Conservation (phyloP, 83 land plant genomes). For the Thuja plicata region DNA sequence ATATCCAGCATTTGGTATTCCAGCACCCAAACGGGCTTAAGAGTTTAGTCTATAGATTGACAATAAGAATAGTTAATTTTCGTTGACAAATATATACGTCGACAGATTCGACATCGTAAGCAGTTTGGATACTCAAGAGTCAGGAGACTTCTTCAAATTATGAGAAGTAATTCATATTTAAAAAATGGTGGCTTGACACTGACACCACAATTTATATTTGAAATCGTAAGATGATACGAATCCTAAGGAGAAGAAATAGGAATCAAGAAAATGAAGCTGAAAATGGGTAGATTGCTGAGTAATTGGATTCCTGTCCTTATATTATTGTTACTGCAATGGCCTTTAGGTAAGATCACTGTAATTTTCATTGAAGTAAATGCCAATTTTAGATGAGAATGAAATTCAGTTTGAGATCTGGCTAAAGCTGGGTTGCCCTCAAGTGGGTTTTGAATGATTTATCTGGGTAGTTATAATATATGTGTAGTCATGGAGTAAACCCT, state of each 20-base stretch:
- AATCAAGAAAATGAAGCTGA: background rate
- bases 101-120: no score
- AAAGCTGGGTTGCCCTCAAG: background rate
- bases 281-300: background rate
- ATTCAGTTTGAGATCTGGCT: background rate
- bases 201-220: background rate
- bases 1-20: no score
- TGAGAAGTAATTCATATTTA: no score
- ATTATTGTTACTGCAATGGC: background rate
- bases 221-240: background rate
- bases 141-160: no score
- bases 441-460: background rate
- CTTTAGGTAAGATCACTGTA: background rate
- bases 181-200: background rate
- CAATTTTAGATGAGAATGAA: background rate
- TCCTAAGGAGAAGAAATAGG: background rate
- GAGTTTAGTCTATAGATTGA: no score
- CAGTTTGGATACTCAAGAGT: no score
- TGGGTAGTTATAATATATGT: background rate
- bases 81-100: no score
- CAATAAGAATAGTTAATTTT: no score
- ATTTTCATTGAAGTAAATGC: background rate
- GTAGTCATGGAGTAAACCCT: background rate
- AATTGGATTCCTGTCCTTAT: background rate
- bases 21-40: no score